Evolutionary conservation across 2,329 filamentous ascomycete genomes (phyloP), one percentile per base, ranked within the genome.

Genomic region (Septoria linicola): DNA sequence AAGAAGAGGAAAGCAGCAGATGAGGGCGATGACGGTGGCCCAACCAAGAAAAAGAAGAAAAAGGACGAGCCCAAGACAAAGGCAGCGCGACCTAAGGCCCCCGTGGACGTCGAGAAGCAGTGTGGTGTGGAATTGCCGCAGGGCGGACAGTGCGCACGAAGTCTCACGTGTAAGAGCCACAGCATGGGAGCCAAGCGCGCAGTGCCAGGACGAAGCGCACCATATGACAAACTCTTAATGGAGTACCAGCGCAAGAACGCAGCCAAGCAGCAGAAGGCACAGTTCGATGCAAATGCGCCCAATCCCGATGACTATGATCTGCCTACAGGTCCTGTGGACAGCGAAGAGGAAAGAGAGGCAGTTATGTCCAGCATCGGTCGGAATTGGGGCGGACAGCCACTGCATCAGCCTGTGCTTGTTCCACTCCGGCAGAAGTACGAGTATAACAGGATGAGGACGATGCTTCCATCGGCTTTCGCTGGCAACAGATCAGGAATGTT

Each of bases 251-350:
- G 97, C 79, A 97, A 96, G 78, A 99, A 99, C 64, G 93, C 97
- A 70, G 93, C 93, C 17, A 95, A 96, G 66, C 89, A 96, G 74
- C 93, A 97, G 71, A 95, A 96, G 74, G 91, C 91, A 30, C 90
- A 91, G 31, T 87, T 99, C 60, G 91, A 97, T 68, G 92, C 93
- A 49, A 95, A 95, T 68, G 91, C 91, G 1, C 91, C 66, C 8
- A 61, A 66, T 14, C 89, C 92, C 62, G 90, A 96, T 57, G 88
- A 91, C 63, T 89, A 95, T 40, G 81, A 81, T 51, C 88, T 89
- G 55, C 84, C 83, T 4, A 69, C 71, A 1, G 88, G 84, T 2
- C 87, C 89, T 1, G 82, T 99, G 31, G 93, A 99, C 69, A 93
- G 88, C 2, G 93, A 99, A 66, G 93, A 97, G 74, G 93, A 99